Evolutionary conservation across 2,329 filamentous ascomycete genomes (phyloP), one percentile per base, ranked within the genome.

Genomic region (Pestalotiopsis sp.): DNA sequence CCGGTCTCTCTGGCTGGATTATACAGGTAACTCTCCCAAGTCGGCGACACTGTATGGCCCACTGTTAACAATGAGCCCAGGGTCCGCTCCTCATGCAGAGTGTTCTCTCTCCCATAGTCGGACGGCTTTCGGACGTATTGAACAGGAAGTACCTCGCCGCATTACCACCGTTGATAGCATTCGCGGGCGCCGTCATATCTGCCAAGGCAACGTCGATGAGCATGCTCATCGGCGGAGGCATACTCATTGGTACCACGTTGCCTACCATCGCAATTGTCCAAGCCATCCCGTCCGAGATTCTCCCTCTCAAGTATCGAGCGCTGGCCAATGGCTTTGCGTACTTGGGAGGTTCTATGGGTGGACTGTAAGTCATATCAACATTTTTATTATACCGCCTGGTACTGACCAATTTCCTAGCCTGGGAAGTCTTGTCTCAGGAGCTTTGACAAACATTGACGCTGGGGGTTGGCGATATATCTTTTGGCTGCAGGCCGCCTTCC

Each of bases 401-500:
- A 52, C 52, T 45, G 5, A 62, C 45, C 1, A 39, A 23, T 27
- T 14, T 17, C 57, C 13, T 67, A 86, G 84, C 1, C 77, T 86
- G 17, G 86, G 85, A 13, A 76, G 79, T 13, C 78, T 88, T 4
- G 82, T 83, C 31, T 85, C 86, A 6, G 87, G 86, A 2, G 85
- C 82, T 7, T 82, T 87, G 2, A 87, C 86, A 0, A 85, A 86
- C 68, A 74, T 81, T 13, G 78, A 79, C 65, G 70, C 80, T 0
- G 78, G 75, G 1, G 86, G 86, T 23, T 89, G 86, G 86, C 80
- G 87, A 1, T 82, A 83, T 71, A 88, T 89, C 71, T 89, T 87
- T 73, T 89, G 86, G 86, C 86, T 88, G 14, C 86, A 88, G 75
- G 86, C 86, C 1, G 85, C 80, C 6, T 84, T 88, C 69, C 86